phyloP scores from a whole-genome alignment of 306 rosid species.

The Hippophae gyantsensis region DNA sequence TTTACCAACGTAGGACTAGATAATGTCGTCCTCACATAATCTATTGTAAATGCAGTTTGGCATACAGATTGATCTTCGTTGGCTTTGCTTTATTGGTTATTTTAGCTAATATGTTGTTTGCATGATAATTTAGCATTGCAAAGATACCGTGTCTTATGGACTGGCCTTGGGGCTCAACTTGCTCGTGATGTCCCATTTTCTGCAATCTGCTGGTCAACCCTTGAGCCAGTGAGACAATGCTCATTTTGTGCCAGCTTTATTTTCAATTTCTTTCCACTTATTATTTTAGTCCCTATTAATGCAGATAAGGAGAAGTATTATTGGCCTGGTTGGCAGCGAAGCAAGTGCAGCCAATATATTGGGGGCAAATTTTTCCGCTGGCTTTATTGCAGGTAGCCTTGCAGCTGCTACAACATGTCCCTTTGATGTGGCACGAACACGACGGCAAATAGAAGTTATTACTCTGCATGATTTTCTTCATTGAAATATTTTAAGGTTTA shows the following conservation, averaged over 20 bases:
- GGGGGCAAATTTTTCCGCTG: conserved; percentile 80
- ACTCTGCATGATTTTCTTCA: conserved; percentile 10
- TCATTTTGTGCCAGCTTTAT: conserved; percentile 12
- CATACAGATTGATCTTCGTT: neutral
- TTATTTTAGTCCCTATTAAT: conserved; percentile 1
- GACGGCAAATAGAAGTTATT: conserved; percentile 83
- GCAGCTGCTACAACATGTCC: conserved; percentile 94
- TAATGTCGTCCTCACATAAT: neutral
- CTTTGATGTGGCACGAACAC: conserved; percentile 86
- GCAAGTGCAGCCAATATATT: conserved; percentile 45
- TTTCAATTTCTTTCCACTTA: conserved; percentile 20
- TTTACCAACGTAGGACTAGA: neutral
- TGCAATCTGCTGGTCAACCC: conserved; percentile 94
- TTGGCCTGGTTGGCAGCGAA: conserved; percentile 46
- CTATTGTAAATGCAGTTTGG: neutral
- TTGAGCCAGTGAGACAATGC: conserved; percentile 67
- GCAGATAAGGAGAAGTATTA: conserved; percentile 59
- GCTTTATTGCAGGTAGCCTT: conserved; percentile 77
- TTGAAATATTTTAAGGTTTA: neutral
- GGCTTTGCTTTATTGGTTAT: neutral
- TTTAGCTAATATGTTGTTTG: conserved; percentile 9
- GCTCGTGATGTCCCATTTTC: conserved; percentile 93
- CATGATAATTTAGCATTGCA: conserved; percentile 33
- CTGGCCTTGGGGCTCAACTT: conserved; percentile 97
- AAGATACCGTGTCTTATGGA: conserved; percentile 69